phyloP scores from a whole-genome alignment of 2,329 filamentous ascomycete species.

The Neonectria magnoliae region DNA sequence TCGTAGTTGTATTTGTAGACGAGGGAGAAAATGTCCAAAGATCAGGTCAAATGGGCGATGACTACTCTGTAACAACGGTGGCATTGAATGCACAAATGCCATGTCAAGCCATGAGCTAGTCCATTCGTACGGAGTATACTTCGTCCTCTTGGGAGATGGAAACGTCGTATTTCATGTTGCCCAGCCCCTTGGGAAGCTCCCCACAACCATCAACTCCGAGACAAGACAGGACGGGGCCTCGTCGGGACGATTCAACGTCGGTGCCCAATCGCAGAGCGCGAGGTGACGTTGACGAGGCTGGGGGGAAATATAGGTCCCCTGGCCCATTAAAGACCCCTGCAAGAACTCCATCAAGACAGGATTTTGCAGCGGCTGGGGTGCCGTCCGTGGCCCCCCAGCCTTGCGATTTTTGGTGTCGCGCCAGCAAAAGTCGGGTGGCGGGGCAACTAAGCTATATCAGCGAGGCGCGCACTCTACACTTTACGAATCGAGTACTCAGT shows the following conservation, averaged over 20 bases:
- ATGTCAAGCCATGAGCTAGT: too few species aligned
- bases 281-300: constrained; percentile 20
- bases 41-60: background rate
- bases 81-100: too few species aligned
- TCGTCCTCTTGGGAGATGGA: background rate
- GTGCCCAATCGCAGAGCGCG: constrained; percentile 4
- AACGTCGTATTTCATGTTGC: background rate
- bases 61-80: background rate
- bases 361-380: constrained; percentile 19
- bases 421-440: constrained; percentile 54
- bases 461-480: background rate
- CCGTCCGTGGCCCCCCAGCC: constrained; percentile 42
- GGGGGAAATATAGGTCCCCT: constrained; percentile 5
- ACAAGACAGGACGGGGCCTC: constrained; percentile 4
- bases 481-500: background rate
- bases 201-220: constrained; percentile 4
- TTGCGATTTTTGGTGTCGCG: constrained; percentile 42
- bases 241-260: constrained; percentile 1
- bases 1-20: background rate
- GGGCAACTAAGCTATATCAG: constrained; percentile 58
- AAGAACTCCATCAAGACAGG: constrained; percentile 5
- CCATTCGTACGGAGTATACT: too few species aligned
- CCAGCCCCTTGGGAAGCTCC: background rate
- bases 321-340: constrained; percentile 12
- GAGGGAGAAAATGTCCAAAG: background rate